Percentiles rank a stretch among this genome's conserved stretches.
Conservation (phyloP, 805 yeast genomes). For the Candida tibetensis region DNA sequence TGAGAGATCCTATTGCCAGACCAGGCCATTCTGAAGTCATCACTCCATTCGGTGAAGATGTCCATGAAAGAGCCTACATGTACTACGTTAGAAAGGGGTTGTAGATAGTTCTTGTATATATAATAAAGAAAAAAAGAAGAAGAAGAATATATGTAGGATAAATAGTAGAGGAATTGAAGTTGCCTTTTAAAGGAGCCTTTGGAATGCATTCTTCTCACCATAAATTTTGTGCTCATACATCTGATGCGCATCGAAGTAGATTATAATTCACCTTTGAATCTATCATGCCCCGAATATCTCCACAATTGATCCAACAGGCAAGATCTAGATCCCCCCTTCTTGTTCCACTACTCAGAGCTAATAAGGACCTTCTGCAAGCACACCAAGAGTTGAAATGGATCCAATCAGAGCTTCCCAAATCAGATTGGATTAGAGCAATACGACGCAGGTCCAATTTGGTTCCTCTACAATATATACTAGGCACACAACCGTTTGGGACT, state of each 20-base stretch:
- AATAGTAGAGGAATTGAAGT: too few relatives aligned
- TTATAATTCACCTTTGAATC: too few relatives aligned
- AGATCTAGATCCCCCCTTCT: slow-evolving; percentile 22
- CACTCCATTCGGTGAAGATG: slow-evolving; percentile 76
- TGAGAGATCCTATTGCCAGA: slow-evolving; percentile 95
- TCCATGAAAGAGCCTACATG: slow-evolving; percentile 93
- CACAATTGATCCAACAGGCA: slow-evolving; percentile 27
- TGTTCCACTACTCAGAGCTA: slow-evolving; percentile 34
- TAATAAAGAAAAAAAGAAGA: slow-evolving; percentile 2
- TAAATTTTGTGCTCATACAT: too few relatives aligned
- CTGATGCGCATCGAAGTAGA: too few relatives aligned
- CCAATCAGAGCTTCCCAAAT: slow-evolving; percentile 48
- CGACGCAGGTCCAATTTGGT: slow-evolving; percentile 46
- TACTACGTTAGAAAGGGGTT: slow-evolving; percentile 77
- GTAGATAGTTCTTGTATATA: slow-evolving; percentile 20
- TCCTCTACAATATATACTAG: slow-evolving; percentile 84
- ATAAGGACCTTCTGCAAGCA: slow-evolving; percentile 39
- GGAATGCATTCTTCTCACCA: not conserved
- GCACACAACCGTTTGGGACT: slow-evolving; percentile 82
- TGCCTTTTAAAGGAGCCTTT: not conserved
- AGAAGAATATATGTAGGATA: too few relatives aligned
- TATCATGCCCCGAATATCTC: slow-evolving; percentile 33
- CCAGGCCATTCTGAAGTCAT: slow-evolving; percentile 97
- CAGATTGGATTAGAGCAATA: slow-evolving; percentile 53
- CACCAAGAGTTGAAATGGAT: slow-evolving; percentile 66